Base-by-base conservation (phyloP, 164 flowering plant species). In the Macadamia integrifolia region DNA sequence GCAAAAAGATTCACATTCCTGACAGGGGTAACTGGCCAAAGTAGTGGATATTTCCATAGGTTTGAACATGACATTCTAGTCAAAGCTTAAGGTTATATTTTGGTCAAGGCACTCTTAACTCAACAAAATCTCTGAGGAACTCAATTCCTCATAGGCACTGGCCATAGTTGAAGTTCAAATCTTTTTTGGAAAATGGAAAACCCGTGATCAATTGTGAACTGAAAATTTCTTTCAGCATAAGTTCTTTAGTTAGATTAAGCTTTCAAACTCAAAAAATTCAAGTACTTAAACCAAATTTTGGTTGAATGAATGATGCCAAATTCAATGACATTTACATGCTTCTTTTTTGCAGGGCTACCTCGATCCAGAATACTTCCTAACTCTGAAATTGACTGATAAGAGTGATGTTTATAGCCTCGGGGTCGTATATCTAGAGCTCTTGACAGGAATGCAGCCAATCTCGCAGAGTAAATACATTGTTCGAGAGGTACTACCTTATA, bases 351-450 rank as follows among this genome's bases (percentile, higher is more conserved):
- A 88, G 93, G 93, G 93, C 57, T 88, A 88, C 74, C 86, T 88
- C 71, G 93, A 88, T 73, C 93, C 93, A 9, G 90, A 88, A 66
- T 88, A 88, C 71, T 88, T 88, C 69, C 69, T 86, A 30, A 88
- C 93, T 60, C 86, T 82, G 62, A 80, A 88, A 75, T 72, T 88
- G 72, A 88, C 93, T 1, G 88, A 88, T 77, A 88, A 88, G 71
- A 88, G 93, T 71, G 93, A 88, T 69, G 93, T 88, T 17, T 88
- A 88, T 64, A 88, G 93, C 72, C 86, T 88, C 35, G 93, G 93
- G 23, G 86, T 88, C 53, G 93, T 88, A 35, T 82, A 86, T 55
- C 75, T 88, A 9, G 93, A 88, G 78, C 86, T 86, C 23, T 48
- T 88, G 67, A 88, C 93, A 1, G 93, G 90, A 48, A 81, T 80